Base-by-base conservation (phyloP, 805 yeast genomes). In the Candida argentea region DNA sequence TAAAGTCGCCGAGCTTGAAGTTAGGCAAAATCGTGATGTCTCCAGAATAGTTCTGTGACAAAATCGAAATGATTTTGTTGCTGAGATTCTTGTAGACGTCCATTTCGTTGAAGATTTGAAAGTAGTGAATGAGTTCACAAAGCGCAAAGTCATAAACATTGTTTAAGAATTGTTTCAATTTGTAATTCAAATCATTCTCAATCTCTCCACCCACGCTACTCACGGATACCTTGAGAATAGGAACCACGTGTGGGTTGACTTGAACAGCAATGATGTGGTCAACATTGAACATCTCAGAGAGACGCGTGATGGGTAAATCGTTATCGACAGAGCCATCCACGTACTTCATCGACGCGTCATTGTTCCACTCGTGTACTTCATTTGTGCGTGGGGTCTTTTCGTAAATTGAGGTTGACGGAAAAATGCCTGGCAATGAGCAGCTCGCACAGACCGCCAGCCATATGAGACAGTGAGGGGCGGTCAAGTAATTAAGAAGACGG, bases 211-310 rank as follows among this genome's bases (percentile, higher is more conserved):
- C 86, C 13, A 74, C 75, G 47, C 74, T 70, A 13, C 76, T 71
- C 4, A 76, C 65, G 0, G 86, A 74, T 29, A 76, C 57, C 39
- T 75, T 76, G 41, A 91, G 61, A 28, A 89, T 68, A 0, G 98
- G 98, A 3, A 82, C 83, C 10, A 91, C 94, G 49, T 91, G 98
- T 0, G 96, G 94, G 46, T 91, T 91, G 1, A 91, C 98, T 50
- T 91, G 99, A 25, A 94, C 89, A 0, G 96, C 98, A 41, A 91
- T 86, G 36, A 91, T 87, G 51, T 91, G 95, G 49, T 91, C 94
- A 17, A 91, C 95, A 46, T 91, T 89, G 52, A 91, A 91, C 95
- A 91, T 86, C 48, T 91, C 98, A 13, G 93, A 79, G 14, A 91
- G 61, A 40, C 96, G 68, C 2, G 93, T 68, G 16, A 86, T 78